Base-by-base conservation (phyloP, 2,329 filamentous ascomycete species). In the Aureobasidium sp. region DNA sequence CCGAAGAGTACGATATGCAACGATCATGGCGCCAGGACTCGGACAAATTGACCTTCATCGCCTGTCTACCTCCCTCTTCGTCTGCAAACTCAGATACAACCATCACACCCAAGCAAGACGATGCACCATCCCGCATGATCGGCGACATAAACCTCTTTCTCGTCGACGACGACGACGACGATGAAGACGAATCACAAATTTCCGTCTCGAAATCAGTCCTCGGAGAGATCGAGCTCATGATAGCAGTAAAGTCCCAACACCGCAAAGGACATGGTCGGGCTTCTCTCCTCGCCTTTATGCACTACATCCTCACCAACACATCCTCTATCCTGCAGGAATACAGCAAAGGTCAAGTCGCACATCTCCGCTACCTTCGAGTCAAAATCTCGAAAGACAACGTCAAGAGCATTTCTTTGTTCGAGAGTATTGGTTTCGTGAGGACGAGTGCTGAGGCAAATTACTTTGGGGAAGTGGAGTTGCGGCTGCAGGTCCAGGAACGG, bases 31-130 rank as follows among this genome's bases (percentile, higher is more conserved):
- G 91, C 41, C 78, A 77, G 23, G 89, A 94, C 46, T 75, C 78
- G 29, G 92, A 97, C 75, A 97, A 97, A 76, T 75, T 97, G 64
- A 97, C 93, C 0, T 97, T 97, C 68, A 96, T 97, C 72, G 75
- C 89, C 60, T 96, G 91, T 71, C 76, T 80, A 10, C 82, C 84
- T 0, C 64, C 37, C 60, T 3, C 62, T 62, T 7, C 62, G 66
- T 3, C 27, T 50, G 8, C 39, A 37, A 7, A 32, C 65, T 64
- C 39, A 48, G 59, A 36, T 10, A 10, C 32, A 32, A 15, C 29
- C 1, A 68, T 78, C 53, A 37, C 66, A 17, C 77, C 79, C 0
- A 76, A 77, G 12, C 72, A 73, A 0, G 76, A 78, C 5, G 90
- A 93, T 69, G 69, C 74, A 1, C 77, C 82, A 0, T 74, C 74